A percentile compares a stretch with the other conserved stretches of the same genome.
Conservation (phyloP, 2,329 filamentous ascomycete genomes). For the Fusarium sp. region DNA sequence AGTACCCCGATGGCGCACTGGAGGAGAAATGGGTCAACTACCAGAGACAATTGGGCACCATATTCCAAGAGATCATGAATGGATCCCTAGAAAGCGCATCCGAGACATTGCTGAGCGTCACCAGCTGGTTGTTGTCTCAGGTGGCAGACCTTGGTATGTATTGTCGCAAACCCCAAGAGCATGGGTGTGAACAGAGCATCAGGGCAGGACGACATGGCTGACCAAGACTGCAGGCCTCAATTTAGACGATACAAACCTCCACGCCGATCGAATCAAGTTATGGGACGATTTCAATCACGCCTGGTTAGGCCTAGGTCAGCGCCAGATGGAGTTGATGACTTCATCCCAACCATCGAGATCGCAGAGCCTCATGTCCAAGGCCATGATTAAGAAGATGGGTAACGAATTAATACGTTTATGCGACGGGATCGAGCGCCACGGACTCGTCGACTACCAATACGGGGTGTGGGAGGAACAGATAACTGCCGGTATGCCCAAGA, state of each 20-base stretch:
- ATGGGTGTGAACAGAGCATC: neutral
- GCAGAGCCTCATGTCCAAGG: constrained; percentile 74
- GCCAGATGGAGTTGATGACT: constrained; percentile 81
- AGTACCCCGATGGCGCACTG: constrained; percentile 66
- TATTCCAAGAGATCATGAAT: constrained; percentile 77
- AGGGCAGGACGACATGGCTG: constrained; percentile 15
- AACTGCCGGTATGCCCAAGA: constrained; percentile 75
- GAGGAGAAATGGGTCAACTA: constrained; percentile 78
- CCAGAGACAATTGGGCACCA: constrained; percentile 70
- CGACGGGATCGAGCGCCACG: constrained; percentile 88
- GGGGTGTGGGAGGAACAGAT: constrained; percentile 97
- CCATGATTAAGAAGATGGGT: constrained; percentile 81
- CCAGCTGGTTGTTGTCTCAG: constrained; percentile 67
- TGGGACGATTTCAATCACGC: constrained; percentile 97
- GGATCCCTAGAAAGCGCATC: constrained; percentile 63
- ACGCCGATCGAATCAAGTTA: constrained; percentile 81
- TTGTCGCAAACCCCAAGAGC: neutral
- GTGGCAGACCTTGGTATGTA: constrained; percentile 67
- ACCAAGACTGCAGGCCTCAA: constrained; percentile 74
- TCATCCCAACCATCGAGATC: constrained; percentile 67
- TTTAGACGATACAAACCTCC: constrained; percentile 81
- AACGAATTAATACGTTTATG: constrained; percentile 85
- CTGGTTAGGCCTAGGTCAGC: constrained; percentile 87
- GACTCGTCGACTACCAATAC: constrained; percentile 97
- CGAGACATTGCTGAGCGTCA: constrained; percentile 64